Conservation (phyloP, 345 rosid species). For the Xanthoceras sorbifolium region DNA sequence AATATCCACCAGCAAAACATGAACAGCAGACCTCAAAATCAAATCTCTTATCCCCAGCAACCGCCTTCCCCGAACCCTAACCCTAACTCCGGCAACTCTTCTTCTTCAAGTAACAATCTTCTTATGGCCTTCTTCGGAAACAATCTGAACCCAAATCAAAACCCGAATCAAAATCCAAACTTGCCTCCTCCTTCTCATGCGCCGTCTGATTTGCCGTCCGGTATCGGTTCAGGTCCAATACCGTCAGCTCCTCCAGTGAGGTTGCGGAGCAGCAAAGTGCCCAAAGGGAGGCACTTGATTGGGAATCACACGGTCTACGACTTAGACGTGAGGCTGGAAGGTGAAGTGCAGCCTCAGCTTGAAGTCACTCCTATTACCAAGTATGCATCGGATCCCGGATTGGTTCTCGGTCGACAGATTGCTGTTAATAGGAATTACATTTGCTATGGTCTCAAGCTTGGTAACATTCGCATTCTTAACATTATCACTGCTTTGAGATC, state of each 20-base stretch:
- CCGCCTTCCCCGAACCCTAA: conserved; percentile 11
- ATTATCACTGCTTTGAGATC: conserved; percentile 72
- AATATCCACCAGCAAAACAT: conserved; percentile 20
- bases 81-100: conserved; percentile 12
- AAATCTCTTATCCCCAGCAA: conserved; percentile 18
- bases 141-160: conserved; percentile 30
- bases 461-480: conserved; percentile 70
- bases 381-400: conserved; percentile 69
- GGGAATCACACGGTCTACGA: conserved; percentile 56
- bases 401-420: conserved; percentile 72
- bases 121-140: conserved; percentile 37
- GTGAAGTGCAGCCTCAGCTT: conserved; percentile 74
- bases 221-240: not conserved
- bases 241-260: conserved; percentile 36
- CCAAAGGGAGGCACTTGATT: conserved; percentile 56
- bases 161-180: conserved; percentile 15
- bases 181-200: conserved; percentile 20
- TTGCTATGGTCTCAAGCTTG: conserved; percentile 78
- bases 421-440: conserved; percentile 75
- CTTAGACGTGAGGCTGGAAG: conserved; percentile 52
- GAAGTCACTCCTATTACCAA: conserved; percentile 81
- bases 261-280: conserved; percentile 58
- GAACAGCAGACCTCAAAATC: conserved; percentile 17
- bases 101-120: conserved; percentile 27
- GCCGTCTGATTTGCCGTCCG: conserved; percentile 23